Conservation (phyloP, 1,284 basidiomycete species). For the Sparassis latifolia region DNA sequence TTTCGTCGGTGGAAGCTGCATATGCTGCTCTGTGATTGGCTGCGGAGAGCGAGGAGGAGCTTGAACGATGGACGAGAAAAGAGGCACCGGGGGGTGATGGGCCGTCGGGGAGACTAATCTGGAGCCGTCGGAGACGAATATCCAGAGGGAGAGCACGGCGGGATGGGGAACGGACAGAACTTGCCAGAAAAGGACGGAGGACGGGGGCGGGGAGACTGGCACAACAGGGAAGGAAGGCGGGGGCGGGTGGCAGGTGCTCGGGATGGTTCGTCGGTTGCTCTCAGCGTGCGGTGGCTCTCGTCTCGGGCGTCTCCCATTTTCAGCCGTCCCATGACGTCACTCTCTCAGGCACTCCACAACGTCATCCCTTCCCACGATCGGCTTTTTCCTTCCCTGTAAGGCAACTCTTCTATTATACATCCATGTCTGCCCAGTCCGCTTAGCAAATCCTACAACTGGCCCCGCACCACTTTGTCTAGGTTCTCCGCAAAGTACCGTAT, state of each 20-base stretch:
- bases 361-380: conserved; percentile 6
- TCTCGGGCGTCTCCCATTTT: too few species aligned
- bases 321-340: conserved; percentile 11
- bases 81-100: too few species aligned
- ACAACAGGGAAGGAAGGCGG: conserved; percentile 3
- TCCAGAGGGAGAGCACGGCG: too few species aligned
- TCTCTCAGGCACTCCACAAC: conserved; percentile 14
- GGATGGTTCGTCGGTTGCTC: conserved; percentile 1
- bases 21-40: too few species aligned
- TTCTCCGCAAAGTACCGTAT: conserved; percentile 70
- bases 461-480: conserved; percentile 69
- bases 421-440: not conserved
- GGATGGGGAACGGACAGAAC: too few species aligned
- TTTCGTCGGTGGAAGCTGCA: too few species aligned
- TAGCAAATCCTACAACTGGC: conserved; percentile 30
- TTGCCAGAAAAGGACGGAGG: not conserved
- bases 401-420: conserved; percentile 5
- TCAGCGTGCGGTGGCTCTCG: not conserved
- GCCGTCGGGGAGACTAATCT: too few species aligned
- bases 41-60: too few species aligned
- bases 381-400: not conserved
- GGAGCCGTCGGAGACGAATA: too few species aligned
- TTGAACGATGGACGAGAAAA: too few species aligned
- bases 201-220: conserved; percentile 1
- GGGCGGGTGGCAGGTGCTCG: conserved; percentile 1